A percentile compares a stretch with the other conserved stretches of the same genome.
These are phyloP conservation scores for Penicillium griseofulvum DNA, from an alignment of 2,329 filamentous ascomycete genomes.

Conservation along the genomic window DNA sequence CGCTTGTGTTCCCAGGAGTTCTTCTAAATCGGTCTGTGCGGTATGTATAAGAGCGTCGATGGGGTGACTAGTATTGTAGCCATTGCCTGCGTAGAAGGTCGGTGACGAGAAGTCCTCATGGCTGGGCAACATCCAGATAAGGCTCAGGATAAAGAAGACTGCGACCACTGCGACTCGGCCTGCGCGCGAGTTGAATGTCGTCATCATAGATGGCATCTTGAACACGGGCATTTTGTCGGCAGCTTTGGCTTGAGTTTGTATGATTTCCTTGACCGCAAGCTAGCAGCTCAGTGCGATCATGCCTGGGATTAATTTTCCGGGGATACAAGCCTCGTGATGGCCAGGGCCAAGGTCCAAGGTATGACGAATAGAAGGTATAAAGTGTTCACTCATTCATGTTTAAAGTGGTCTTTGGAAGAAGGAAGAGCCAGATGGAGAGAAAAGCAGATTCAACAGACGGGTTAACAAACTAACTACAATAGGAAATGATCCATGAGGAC, in stretches of 20 bases:
- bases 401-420: not conserved
- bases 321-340: not conserved
- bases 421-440: too few relatives aligned
- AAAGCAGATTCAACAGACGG: not conserved
- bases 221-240: not conserved
- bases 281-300: not conserved
- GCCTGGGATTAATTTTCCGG: not conserved
- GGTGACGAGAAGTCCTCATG: not conserved
- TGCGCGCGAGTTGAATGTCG: slow-evolving; percentile 1
- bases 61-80: slow-evolving; percentile 9
- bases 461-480: not conserved
- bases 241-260: not conserved
- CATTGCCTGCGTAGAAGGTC: not conserved
- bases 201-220: not conserved
- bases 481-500: not conserved
- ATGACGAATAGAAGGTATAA: not conserved
- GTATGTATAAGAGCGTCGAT: slow-evolving; percentile 19
- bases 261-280: not conserved
- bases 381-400: not conserved
- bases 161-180: not conserved
- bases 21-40: slow-evolving; percentile 14
- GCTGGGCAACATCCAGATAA: not conserved
- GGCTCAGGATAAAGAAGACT: not conserved
- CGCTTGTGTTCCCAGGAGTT: slow-evolving; percentile 30
- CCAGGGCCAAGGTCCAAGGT: not conserved